Base-by-base conservation (phyloP, 805 yeast species). In the Candida argentea region DNA sequence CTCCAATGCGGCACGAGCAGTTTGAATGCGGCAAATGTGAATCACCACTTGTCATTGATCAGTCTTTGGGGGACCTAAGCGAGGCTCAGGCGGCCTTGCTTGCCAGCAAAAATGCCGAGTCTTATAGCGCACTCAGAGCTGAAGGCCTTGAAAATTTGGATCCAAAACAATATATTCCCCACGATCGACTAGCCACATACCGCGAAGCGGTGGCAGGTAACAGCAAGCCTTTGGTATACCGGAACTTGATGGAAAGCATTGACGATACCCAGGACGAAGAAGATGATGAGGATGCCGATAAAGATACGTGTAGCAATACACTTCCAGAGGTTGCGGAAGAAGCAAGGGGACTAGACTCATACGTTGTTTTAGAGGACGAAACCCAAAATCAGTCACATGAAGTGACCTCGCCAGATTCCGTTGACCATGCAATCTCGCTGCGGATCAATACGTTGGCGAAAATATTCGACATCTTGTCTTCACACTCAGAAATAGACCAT, bases 381-480 rank as follows among this genome's bases (percentile, higher is more conserved):
- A 26, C 18, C 5, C 22, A 21, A 7, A 32, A 21, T 5, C 27
- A 30, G 5, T 31, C 23, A 13, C 24, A 29, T 5, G 32, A 33
- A 2, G 10, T 10, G 7, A 17, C 22, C 4, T 27, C 20, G 12
- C 22, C 17, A 5, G 14, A 26, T 12, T 14, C 12, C 11, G 36
- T 31, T 12, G 38, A 34, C 8, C 39, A 38, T 29, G 55, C 65
- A 0, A 55, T 73, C 3, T 68, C 80, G 0, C 54, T 59, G 4
- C 53, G 75, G 24, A 51, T 74, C 14, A 65, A 66, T 25, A 63
- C 74, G 0, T 48, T 85, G 19, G 73, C 72, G 3, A 71, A 70
- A 21, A 67, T 89, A 2, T 86, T 84, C 48, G 77, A 79, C 36
- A 62, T 81, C 2, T 52, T 89, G 5, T 77, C 91, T 0, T 39